Evolutionary conservation across 1,139 yeast species (phyloP).

Genomic region (Blastobotrys elegans): DNA sequence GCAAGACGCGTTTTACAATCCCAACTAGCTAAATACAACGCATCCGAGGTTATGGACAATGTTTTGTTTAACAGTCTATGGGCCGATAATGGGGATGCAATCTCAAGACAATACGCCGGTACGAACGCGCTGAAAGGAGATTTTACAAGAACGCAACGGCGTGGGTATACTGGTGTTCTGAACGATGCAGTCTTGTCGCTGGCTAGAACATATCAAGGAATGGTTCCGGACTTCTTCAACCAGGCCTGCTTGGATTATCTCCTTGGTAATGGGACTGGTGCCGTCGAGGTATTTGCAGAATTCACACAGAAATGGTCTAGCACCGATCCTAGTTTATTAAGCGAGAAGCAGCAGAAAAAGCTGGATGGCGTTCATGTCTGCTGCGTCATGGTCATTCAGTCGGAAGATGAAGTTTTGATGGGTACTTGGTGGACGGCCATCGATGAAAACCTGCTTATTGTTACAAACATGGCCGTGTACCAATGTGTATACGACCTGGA

Average conservation of each 20-base stretch:
- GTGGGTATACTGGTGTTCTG: conserved; percentile 39
- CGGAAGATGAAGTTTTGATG: conserved; percentile 17
- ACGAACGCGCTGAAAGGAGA: conserved; percentile 45
- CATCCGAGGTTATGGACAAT: too few relatives aligned
- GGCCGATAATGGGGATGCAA: conserved; percentile 45
- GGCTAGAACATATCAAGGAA: conserved; percentile 40
- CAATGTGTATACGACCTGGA: conserved; percentile 24
- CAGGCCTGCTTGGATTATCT: conserved; percentile 41
- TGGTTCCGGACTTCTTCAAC: conserved; percentile 39
- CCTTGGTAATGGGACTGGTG: conserved; percentile 33
- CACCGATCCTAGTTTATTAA: conserved; percentile 33
- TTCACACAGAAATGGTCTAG: conserved; percentile 35
- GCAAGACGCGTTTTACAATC: conserved; percentile 28
- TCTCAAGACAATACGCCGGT: conserved; percentile 42
- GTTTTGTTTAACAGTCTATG: conserved; percentile 33
- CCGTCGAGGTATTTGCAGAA: conserved; percentile 34
- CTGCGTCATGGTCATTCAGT: conserved; percentile 23
- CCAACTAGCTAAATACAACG: conserved; percentile 25
- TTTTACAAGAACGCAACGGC: conserved; percentile 39
- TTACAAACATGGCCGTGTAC: conserved; percentile 22
- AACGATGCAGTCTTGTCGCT: conserved; percentile 41
- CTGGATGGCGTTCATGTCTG: conserved; percentile 25
- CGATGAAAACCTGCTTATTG: conserved; percentile 20
- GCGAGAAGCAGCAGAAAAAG: conserved; percentile 6
- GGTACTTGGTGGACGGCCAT: conserved; percentile 27